Evolutionary conservation across 768 basidiomycete genomes (phyloP), one percentile per base, ranked within the genome.

Genomic region (Leccinum olivaceopallidum): DNA sequence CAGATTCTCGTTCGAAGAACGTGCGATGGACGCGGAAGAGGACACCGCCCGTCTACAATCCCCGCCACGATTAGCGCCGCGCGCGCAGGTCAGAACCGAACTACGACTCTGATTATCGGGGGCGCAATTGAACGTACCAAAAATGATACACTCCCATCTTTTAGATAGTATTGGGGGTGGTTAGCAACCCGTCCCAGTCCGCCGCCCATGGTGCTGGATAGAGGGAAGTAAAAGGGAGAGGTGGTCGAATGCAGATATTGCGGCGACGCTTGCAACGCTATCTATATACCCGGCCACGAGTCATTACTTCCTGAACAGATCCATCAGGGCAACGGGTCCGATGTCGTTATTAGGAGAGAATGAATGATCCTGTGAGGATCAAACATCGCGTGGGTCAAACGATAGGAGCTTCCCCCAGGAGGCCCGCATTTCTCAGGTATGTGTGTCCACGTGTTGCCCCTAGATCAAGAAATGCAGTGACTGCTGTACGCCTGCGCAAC

Each of bases 1-100:
- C 36, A 0, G 86, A 88, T 51, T 90, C 86, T 0, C 87, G 76
- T 13, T 78, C 77, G 24, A 90, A 85, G 42, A 87, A 87, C 4
- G 80, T 81, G 0, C 77, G 75, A 59, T 89, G 86, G 0, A 90
- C 78, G 3, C 78, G 70, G 60, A 86, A 89, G 0, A 80, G 66
- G 0, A 73, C 66, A 14, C 82, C 76, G 10, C 81, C 82, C 3
- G 81, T 81, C 87, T 89, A 42, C 39, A 42, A 42, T 42, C 39
- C 39, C 39, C 39, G 7, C 18, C 39, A 4, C 39, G 18, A 42
- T 42, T 42, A 18, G 39, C 39, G 18, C 39, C 39, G 39, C 9
- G 9, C 18, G 0, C 39, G 18, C 39, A 42, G 18, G 49, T 69
- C 53, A 67, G 28, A 52, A 65, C 51, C 32, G 32, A 37, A 37